Percentiles rank a stretch among this genome's conserved stretches.
Evolutionary conservation across 73 alveolate species (phyloP).

Genomic region (Symbiodinium natans): DNA sequence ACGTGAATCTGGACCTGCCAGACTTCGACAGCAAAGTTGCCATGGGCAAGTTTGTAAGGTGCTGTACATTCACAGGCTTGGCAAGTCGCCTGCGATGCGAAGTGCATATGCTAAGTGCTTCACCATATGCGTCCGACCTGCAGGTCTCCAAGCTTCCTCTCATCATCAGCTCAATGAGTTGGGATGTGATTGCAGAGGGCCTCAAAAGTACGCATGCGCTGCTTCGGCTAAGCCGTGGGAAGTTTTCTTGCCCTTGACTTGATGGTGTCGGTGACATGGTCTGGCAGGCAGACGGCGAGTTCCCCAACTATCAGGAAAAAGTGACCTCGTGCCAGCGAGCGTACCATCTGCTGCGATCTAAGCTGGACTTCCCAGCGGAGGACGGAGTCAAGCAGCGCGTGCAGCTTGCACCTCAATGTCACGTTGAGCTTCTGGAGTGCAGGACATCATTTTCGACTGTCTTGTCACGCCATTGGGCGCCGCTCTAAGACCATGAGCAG

Average conservation of each 20-base stretch:
- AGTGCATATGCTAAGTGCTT: no score
- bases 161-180: constrained; percentile 60
- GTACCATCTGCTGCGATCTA: constrained; percentile 75
- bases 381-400: background rate
- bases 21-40: constrained; percentile 18
- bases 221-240: background rate
- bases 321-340: constrained; percentile 80
- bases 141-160: background rate
- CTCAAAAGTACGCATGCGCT: constrained; percentile 33
- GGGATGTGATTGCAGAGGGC: constrained; percentile 87
- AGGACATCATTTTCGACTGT: constrained; percentile 92
- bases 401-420: no score
- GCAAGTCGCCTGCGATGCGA: no score
- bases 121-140: no score
- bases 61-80: constrained; percentile 1
- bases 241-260: background rate
- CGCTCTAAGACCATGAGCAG: background rate
- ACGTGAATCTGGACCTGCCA: background rate
- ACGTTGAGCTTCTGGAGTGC: no score
- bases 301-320: constrained; percentile 69
- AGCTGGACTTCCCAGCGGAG: constrained; percentile 73
- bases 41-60: constrained; percentile 84
- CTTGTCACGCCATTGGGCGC: constrained; percentile 66
- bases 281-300: constrained; percentile 10
- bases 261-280: no score